These are phyloP conservation scores for Echium plantagineum DNA, from an alignment of 257 asterid species.

Conservation along the genomic window DNA sequence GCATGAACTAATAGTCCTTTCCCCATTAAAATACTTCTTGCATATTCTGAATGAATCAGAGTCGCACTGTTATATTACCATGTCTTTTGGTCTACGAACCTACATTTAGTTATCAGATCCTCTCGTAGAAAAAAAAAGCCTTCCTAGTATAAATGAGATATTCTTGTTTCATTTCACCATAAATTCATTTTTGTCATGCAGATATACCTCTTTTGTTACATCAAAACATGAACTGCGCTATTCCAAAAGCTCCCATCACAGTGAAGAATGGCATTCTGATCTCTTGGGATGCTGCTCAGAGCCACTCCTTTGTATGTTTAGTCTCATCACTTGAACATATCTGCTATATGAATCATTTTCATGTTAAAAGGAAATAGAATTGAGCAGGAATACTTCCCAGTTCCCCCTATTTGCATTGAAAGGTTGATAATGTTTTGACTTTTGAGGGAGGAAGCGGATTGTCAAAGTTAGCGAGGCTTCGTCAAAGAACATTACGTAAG, in stretches of 20 bases:
- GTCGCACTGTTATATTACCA: background rate
- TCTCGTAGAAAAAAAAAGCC: background rate
- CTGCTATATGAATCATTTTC: background rate
- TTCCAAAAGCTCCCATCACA: conserved; percentile 34
- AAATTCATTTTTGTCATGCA: conserved; percentile 17
- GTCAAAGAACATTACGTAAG: background rate
- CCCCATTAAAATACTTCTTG: conserved; percentile 3
- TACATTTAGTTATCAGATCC: background rate
- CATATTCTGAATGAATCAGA: background rate
- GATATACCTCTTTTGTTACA: conserved; percentile 59
- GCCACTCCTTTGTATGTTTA: conserved; percentile 71
- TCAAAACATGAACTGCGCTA: conserved; percentile 49
- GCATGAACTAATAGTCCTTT: conserved; percentile 1
- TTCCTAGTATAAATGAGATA: background rate
- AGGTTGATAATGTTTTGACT: too few relatives aligned
- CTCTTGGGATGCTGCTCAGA: conserved; percentile 87
- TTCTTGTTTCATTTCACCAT: background rate
- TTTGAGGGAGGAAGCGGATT: too few relatives aligned
- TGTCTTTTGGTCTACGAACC: too few relatives aligned
- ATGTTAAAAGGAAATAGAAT: background rate
- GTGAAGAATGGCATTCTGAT: conserved; percentile 74
- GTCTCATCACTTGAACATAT: conserved; percentile 1
- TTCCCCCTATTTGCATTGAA: background rate
- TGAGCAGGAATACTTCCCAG: background rate
- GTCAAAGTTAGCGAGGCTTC: too few relatives aligned